Conservation (phyloP, 352 stramenopile genomes). For the Phytophthora tubulina region DNA sequence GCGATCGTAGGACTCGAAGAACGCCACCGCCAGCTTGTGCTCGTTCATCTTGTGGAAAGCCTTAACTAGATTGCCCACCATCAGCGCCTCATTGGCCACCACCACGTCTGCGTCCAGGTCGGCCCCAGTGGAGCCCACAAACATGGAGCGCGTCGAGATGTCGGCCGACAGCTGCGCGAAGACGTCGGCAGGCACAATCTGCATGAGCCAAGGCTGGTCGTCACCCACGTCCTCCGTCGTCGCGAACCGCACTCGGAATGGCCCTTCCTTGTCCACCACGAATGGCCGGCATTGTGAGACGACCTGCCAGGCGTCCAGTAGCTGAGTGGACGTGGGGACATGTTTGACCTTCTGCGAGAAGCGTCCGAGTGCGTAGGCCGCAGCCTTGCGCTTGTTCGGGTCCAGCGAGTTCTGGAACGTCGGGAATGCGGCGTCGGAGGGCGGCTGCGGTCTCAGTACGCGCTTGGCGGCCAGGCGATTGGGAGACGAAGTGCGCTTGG, state of each 20-base stretch:
- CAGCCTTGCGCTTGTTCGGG: slow-evolving; percentile 6
- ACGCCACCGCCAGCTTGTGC: slow-evolving; percentile 37
- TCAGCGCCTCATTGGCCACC: slow-evolving; percentile 42
- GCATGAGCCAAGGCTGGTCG: slow-evolving; percentile 32
- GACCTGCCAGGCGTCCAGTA: slow-evolving; percentile 43
- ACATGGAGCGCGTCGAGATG: slow-evolving; percentile 34
- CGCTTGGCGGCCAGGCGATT: slow-evolving; percentile 23
- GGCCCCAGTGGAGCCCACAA: slow-evolving; percentile 30
- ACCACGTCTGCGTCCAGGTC: slow-evolving; percentile 29
- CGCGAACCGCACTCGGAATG: slow-evolving; percentile 19
- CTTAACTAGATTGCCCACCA: slow-evolving; percentile 39
- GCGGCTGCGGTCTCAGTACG: slow-evolving; percentile 19
- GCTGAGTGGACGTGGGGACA: slow-evolving; percentile 14
- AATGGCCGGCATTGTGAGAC: slow-evolving; percentile 45
- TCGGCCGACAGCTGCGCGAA: slow-evolving; percentile 39
- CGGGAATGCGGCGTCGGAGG: slow-evolving; percentile 4
- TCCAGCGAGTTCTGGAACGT: slow-evolving; percentile 15
- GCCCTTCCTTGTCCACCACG: slow-evolving; percentile 20
- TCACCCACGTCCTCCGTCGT: slow-evolving; percentile 2
- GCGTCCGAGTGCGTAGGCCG: slow-evolving; percentile 24
- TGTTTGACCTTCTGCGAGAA: slow-evolving; percentile 42
- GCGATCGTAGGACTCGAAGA: slow-evolving; percentile 49
- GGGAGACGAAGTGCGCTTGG: neutral
- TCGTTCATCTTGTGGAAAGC: slow-evolving; percentile 37
- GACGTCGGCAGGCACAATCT: slow-evolving; percentile 47